phyloP scores from a whole-genome alignment of 306 rosid species.

The Cicer arietinum region DNA sequence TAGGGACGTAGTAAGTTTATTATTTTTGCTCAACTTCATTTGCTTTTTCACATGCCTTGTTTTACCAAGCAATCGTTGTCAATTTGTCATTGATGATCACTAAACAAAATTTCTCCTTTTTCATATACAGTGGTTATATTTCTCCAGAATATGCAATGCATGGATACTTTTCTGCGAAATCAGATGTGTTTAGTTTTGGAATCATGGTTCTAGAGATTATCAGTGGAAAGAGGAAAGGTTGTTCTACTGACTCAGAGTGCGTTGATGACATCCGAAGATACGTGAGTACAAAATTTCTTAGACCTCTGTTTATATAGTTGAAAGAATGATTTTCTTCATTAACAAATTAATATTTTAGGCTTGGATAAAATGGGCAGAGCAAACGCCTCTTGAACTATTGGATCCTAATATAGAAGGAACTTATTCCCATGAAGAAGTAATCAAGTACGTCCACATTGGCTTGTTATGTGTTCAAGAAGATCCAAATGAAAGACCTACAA shows the following conservation, averaged over 20 bases:
- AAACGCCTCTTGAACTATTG: constrained; percentile 45
- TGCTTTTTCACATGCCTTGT: not conserved
- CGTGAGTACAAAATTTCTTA: constrained; percentile 34
- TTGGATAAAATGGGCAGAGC: constrained; percentile 52
- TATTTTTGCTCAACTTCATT: not conserved
- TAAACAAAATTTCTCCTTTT: not conserved
- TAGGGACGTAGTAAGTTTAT: constrained; percentile 53
- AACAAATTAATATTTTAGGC: constrained; percentile 41
- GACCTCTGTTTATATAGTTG: not conserved
- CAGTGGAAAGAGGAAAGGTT: constrained; percentile 45
- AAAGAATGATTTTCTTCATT: constrained; percentile 10
- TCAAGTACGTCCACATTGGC: constrained; percentile 55
- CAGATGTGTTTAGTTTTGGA: constrained; percentile 50
- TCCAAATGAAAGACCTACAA: constrained; percentile 55
- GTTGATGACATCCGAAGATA: constrained; percentile 42
- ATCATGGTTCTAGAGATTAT: constrained; percentile 51
- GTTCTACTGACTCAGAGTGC: constrained; percentile 27
- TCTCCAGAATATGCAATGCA: constrained; percentile 55
- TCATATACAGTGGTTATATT: constrained; percentile 48
- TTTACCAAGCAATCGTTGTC: not conserved
- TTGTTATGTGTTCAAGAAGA: constrained; percentile 59
- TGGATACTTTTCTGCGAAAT: constrained; percentile 49
- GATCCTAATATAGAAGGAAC: constrained; percentile 45
- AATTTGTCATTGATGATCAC: not conserved
- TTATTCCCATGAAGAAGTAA: constrained; percentile 48